Percentiles rank a stretch among this genome's conserved stretches.
phyloP scores from a whole-genome alignment of 2,329 filamentous ascomycete genomes.

The Colletotrichum tofieldiae region DNA sequence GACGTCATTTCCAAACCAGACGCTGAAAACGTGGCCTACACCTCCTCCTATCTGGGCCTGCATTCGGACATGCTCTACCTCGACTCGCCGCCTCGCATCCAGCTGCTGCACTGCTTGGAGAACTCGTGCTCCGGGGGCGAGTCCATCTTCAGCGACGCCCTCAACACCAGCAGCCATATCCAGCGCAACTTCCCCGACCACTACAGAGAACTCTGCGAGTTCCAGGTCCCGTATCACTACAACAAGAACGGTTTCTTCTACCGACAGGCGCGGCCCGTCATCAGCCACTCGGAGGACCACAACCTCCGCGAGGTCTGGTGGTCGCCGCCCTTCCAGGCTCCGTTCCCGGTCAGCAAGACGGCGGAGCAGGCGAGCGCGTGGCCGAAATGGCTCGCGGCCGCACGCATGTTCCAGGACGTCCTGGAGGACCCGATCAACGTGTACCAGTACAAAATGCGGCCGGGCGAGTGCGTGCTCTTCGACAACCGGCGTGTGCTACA shows the following conservation, averaged over 20 bases:
- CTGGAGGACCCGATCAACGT: conserved; percentile 73
- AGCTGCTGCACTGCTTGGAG: conserved; percentile 90
- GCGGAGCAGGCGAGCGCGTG: conserved; percentile 15
- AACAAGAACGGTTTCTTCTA: conserved; percentile 77
- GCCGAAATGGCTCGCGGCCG: conserved; percentile 64
- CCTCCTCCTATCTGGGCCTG: conserved; percentile 83
- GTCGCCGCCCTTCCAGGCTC: conserved; percentile 85
- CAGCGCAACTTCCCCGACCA: conserved; percentile 42
- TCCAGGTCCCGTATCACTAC: conserved; percentile 77
- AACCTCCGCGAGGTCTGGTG: conserved; percentile 64
- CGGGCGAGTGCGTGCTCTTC: conserved; percentile 94
- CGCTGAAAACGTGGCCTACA: conserved; percentile 95
- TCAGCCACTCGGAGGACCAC: conserved; percentile 45
- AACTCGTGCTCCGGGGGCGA: conserved; percentile 86
- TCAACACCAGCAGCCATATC: conserved; percentile 69
- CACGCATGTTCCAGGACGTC: conserved; percentile 69
- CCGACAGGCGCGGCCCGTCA: conserved; percentile 68
- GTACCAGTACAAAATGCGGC: conserved; percentile 80
- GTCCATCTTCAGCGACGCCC: conserved; percentile 87
- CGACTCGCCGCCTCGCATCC: conserved; percentile 82
- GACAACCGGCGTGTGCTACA: conserved; percentile 91
- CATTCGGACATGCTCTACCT: conserved; percentile 97
- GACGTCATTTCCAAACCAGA: conserved; percentile 87
- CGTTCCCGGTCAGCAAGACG: conserved; percentile 54
- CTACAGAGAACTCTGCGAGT: conserved; percentile 58